Base-by-base conservation (phyloP, 2,329 filamentous ascomycete species). In the Geoglossum cookeanum region DNA sequence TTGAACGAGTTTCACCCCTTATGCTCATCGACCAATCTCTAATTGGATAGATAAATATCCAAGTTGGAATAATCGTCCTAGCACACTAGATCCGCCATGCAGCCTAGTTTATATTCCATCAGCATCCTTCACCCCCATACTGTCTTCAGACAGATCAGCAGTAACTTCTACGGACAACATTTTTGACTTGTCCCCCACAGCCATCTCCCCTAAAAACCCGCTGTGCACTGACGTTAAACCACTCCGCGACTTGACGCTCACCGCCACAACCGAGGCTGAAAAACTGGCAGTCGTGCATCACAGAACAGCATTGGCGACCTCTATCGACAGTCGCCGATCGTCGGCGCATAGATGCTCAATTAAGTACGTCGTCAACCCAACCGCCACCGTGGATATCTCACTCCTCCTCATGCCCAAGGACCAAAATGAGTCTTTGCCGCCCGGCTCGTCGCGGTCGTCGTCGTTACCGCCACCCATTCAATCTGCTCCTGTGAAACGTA, bases 301-400 rank as follows among this genome's bases (percentile, higher is more conserved):
- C 48, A 33, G 32, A 52, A 30, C 29, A 52, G 15, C 48, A 33
- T 33, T 52, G 48, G 48, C 48, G 27, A 42, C 56, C 45, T 39
- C 32, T 17, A 32, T 53, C 56, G 27, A 53, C 30, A 48, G 45
- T 30, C 27, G 30, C 56, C 44, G 33, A 57, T 57, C 45, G 37
- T 39, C 30, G 56, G 48, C 48, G 48, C 48, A 52, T 52, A 52
- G 33, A 45, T 58, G 33, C 22, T 42, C 52, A n/a, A 44, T 52
- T 30, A 30, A 55, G 15, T 55, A 66, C 62, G 49, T 42, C 56
- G 56, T 57, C 22, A 55, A 61, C 62, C 63, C 58, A 63, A 77
- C 77, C 78, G 80, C 75, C 81, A 90, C 77, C 79, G 84, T 95
- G 89, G 89, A 95, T 90, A 94, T 95, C 85, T 81, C 86, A 72